phyloP scores from a whole-genome alignment of 2,329 filamentous ascomycete genomes.

The Pseudopithomyces maydicus region DNA sequence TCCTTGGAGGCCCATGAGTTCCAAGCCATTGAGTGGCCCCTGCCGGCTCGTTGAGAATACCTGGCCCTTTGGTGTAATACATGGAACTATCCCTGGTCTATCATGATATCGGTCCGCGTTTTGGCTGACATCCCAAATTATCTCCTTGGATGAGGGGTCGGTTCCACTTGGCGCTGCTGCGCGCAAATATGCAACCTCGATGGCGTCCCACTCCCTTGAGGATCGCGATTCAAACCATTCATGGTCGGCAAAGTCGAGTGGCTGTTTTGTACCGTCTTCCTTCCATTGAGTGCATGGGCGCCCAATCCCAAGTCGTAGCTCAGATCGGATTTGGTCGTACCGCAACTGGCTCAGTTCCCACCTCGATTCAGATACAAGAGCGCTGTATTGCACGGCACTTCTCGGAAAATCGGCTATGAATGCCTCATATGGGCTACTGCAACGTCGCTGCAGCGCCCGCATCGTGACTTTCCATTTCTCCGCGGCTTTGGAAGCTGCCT shows the following conservation, averaged over 20 bases:
- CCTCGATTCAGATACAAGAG: slow-evolving; percentile 40
- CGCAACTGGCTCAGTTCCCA: slow-evolving; percentile 65
- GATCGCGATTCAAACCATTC: slow-evolving; percentile 58
- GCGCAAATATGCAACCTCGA: slow-evolving; percentile 67
- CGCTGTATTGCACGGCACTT: slow-evolving; percentile 49
- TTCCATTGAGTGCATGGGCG: slow-evolving; percentile 66
- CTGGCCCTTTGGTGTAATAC: slow-evolving; percentile 70
- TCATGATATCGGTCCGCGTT: slow-evolving; percentile 68
- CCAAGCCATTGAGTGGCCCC: slow-evolving; percentile 65
- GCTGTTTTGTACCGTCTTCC: slow-evolving; percentile 53
- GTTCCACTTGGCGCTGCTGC: slow-evolving; percentile 51
- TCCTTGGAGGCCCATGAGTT: slow-evolving; percentile 70
- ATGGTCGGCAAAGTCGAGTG: slow-evolving; percentile 62
- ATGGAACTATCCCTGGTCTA: slow-evolving; percentile 64
- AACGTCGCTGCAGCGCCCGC: slow-evolving; percentile 55
- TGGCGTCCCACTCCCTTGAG: slow-evolving; percentile 66
- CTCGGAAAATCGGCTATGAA: slow-evolving; percentile 65
- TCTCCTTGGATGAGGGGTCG: slow-evolving; percentile 64
- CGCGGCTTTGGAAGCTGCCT: slow-evolving; percentile 16
- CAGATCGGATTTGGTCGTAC: slow-evolving; percentile 61
- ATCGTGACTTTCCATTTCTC: slow-evolving; percentile 54
- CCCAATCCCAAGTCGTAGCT: slow-evolving; percentile 56
- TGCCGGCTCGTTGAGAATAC: slow-evolving; percentile 66
- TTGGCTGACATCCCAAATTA: slow-evolving; percentile 68
- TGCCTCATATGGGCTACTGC: slow-evolving; percentile 65